Evolutionary conservation across 2,329 filamentous ascomycete genomes (phyloP), one percentile per base, ranked within the genome.

Genomic region (Penicillium sp.): DNA sequence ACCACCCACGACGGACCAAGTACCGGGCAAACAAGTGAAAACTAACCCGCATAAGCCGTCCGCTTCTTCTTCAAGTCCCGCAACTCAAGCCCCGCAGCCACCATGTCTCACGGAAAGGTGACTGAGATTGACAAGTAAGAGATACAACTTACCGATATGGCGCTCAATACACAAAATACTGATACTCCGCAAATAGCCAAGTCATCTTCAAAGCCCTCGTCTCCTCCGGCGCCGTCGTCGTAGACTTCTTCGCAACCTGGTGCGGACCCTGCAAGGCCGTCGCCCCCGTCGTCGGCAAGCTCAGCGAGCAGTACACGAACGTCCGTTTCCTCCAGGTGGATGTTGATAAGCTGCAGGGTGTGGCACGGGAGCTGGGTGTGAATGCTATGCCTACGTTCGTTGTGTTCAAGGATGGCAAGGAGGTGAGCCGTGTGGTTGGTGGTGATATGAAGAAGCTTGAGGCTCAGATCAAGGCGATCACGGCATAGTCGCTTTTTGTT

Each of bases 201-300:
- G 82, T 82, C 46, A 89, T 82, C 69, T 75, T 83, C 57, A 70
- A 73, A 31, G 80, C 80, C 46, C 44, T 63, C 50, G 69, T 72
- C 47, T 72, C 77, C 49, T 68, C 77, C 56, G 70, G 66, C 22
- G 74, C 89, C 56, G 71, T 75, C 46, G 69, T 79, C 47, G 70
- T 77, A 61, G 77, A 79, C 64, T 78, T 77, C 71, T 77, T 75
- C 62, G 77, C 77, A 12, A 75, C 75, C 55, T 81, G 79, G 78
- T 80, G 79, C 62, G 78, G 78, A 2, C 79, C 79, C 25, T 81
- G 79, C 72, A 78, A 78, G 60, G 70, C 74, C 29, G 78, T 81
- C 46, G 73, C 73, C 3, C 78, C 78, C 27, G 67, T 76, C 54
- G 75, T 80, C 61, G 73, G 75, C 46, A 67, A 75, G 56, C 71